Percentiles rank a stretch among this genome's conserved stretches.
Conservation (phyloP, 345 rosid species). For the Physaria fendleri region DNA sequence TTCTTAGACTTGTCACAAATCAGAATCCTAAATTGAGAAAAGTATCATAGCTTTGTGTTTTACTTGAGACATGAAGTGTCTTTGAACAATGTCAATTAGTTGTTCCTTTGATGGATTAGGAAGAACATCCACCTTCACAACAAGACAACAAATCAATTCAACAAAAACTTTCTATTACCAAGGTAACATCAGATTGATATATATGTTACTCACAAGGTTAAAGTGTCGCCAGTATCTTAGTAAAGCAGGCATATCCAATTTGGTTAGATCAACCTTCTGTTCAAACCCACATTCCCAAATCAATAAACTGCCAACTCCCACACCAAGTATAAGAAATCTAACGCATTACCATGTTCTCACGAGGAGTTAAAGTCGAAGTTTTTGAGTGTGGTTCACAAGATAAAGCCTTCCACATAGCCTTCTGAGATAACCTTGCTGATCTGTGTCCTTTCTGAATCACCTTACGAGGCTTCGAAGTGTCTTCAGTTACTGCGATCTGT, state of each 20-base stretch:
- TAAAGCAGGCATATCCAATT: constrained; percentile 80
- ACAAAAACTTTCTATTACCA: neutral
- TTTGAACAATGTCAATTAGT: constrained; percentile 68
- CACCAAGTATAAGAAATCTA: neutral
- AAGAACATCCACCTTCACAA: constrained; percentile 56
- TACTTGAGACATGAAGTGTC: constrained; percentile 98
- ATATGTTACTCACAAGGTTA: constrained; percentile 61
- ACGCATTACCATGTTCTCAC: constrained; percentile 49
- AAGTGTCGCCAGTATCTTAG: constrained; percentile 86
- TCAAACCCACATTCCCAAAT: neutral
- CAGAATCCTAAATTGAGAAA: neutral
- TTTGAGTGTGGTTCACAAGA: constrained; percentile 87
- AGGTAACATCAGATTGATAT: neutral
- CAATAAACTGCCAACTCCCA: neutral
- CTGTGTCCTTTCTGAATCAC: constrained; percentile 65
- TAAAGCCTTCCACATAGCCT: constrained; percentile 57
- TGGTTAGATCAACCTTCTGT: constrained; percentile 87
- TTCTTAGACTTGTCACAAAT: neutral
- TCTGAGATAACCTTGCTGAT: constrained; percentile 68
- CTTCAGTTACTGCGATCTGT: too few relatives aligned
- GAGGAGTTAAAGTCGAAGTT: constrained; percentile 48
- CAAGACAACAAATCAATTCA: neutral
- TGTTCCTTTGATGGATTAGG: constrained; percentile 88
- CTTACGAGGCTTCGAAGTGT: constrained; percentile 75
- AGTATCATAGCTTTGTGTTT: neutral